These are phyloP conservation scores for Setaria italica DNA, from an alignment of 202 grass and related monocot genomes.

Conservation along the genomic window DNA sequence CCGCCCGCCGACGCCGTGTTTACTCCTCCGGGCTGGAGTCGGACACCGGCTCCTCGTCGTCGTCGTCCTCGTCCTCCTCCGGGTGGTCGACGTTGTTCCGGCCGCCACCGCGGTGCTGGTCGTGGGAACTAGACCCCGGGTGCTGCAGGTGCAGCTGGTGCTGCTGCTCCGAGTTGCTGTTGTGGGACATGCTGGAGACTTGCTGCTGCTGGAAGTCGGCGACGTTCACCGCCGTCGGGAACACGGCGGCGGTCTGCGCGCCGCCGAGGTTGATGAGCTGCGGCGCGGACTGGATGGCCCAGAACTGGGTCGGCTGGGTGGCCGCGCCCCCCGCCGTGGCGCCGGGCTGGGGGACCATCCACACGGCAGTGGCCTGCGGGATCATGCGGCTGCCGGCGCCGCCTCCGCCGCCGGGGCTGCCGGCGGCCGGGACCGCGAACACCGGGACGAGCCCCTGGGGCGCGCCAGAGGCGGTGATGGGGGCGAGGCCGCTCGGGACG, in stretches of 20 bases:
- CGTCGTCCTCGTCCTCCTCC: constrained; percentile 68
- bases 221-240: constrained; percentile 60
- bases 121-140: constrained; percentile 43
- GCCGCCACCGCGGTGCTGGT: constrained; percentile 42
- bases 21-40: constrained; percentile 71
- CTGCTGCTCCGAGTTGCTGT: constrained; percentile 40
- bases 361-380: constrained; percentile 68
- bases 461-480: constrained; percentile 44
- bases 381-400: constrained; percentile 48
- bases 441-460: constrained; percentile 65
- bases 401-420: not conserved
- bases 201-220: constrained; percentile 50
- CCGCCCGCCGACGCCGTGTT: not conserved
- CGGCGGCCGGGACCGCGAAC: constrained; percentile 59
- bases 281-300: constrained; percentile 73
- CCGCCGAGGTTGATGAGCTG: constrained; percentile 73
- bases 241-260: constrained; percentile 54
- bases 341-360: constrained; percentile 70
- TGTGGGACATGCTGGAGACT: constrained; percentile 34
- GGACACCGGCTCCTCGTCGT: constrained; percentile 69
- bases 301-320: constrained; percentile 57
- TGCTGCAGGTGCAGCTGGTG: constrained; percentile 13
- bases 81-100: constrained; percentile 44
- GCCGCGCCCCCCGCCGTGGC: constrained; percentile 29
- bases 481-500: constrained; percentile 64